Conservation (phyloP, 257 asterid genomes). For the Ligustrum vulgare region DNA sequence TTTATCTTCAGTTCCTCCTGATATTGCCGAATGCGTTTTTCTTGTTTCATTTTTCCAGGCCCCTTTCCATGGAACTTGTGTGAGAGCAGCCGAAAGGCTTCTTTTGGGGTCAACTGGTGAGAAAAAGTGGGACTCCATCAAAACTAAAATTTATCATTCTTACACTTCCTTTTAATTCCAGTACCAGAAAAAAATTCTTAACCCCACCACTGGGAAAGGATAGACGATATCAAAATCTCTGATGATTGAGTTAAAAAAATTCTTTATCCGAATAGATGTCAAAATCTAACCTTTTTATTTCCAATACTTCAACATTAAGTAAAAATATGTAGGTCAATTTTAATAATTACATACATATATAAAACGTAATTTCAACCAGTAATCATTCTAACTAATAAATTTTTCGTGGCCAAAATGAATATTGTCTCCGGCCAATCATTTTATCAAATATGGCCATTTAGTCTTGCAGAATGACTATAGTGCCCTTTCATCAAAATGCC, state of each 20-base stretch:
- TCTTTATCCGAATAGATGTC: background rate
- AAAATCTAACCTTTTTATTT: background rate
- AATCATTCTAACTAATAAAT: too few species aligned
- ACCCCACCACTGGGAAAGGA: background rate
- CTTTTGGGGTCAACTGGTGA: conserved; percentile 89
- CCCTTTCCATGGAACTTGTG: conserved; percentile 98
- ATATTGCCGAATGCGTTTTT: conserved; percentile 88
- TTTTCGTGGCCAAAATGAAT: background rate
- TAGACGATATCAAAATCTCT: background rate
- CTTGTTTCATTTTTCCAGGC: conserved; percentile 94
- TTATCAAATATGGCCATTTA: too few species aligned
- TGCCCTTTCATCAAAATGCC: too few species aligned
- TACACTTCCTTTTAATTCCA: conserved; percentile 5
- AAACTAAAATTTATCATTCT: conserved; percentile 2
- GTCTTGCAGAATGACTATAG: too few species aligned
- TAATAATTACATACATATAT: background rate
- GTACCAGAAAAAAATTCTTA: too few species aligned
- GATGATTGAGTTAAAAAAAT: background rate
- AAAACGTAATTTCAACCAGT: too few species aligned
- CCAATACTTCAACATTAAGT: background rate
- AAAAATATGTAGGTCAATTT: background rate
- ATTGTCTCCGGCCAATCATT: too few species aligned
- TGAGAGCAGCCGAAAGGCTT: conserved; percentile 81
- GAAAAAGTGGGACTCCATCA: conserved; percentile 18
- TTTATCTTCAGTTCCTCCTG: conserved; percentile 87